Evolutionary conservation across 2,329 filamentous ascomycete genomes (phyloP).

Genomic region (Domatiomyces globalis): DNA sequence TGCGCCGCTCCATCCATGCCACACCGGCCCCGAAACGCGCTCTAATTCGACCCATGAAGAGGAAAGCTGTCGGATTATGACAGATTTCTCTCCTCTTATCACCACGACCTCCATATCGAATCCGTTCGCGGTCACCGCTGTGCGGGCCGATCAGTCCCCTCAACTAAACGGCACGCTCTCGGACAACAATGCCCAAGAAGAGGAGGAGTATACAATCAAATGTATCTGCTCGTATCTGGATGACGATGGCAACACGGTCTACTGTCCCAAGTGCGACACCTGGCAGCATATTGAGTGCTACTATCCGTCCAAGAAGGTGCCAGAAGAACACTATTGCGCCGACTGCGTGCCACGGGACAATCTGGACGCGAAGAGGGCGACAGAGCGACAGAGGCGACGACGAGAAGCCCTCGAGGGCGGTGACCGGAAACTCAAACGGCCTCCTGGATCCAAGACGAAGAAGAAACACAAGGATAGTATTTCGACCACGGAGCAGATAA

Average conservation of each 20-base stretch:
- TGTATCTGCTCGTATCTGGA: slow-evolving; percentile 89
- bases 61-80: slow-evolving; percentile 40
- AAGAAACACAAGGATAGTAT: slow-evolving; percentile 63
- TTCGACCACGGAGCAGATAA: slow-evolving; percentile 45
- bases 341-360: slow-evolving; percentile 64
- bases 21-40: slow-evolving; percentile 2
- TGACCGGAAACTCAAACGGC: slow-evolving; percentile 61
- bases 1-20: slow-evolving; percentile 6
- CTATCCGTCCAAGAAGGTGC: slow-evolving; percentile 65
- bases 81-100: slow-evolving; percentile 38
- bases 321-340: slow-evolving; percentile 68
- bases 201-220: slow-evolving; percentile 70
- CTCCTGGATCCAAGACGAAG: slow-evolving; percentile 67
- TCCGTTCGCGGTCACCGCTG: slow-evolving; percentile 32
- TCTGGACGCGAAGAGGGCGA: slow-evolving; percentile 60
- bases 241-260: slow-evolving; percentile 95
- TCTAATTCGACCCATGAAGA: slow-evolving; percentile 25
- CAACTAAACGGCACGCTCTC: slow-evolving; percentile 29
- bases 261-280: slow-evolving; percentile 87
- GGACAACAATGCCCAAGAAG: slow-evolving; percentile 29
- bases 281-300: slow-evolving; percentile 99
- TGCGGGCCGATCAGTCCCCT: slow-evolving; percentile 23
- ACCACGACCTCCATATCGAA: slow-evolving; percentile 36
- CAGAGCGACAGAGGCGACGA: slow-evolving; percentile 53
- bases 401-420: slow-evolving; percentile 42